Conservation (phyloP, 2,329 filamentous ascomycete genomes). For the Ophiocordyceps camponoti-saundersi region DNA sequence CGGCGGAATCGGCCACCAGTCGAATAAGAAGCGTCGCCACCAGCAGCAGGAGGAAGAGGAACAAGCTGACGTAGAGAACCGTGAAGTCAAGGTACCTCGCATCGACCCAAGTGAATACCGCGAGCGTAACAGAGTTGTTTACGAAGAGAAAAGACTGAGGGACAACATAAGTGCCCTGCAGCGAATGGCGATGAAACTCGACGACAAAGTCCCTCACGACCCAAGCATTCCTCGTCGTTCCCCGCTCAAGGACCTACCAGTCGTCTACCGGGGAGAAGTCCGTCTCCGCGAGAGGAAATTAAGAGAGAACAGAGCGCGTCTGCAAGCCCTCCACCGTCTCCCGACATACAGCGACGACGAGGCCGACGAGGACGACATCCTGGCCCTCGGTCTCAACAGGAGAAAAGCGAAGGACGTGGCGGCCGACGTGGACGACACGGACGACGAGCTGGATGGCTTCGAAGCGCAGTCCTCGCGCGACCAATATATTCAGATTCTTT, state of each 20-base stretch:
- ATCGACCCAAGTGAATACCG: conserved; percentile 55
- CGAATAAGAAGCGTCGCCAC: conserved; percentile 63
- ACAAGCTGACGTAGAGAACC: conserved; percentile 33
- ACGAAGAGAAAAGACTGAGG: conserved; percentile 52
- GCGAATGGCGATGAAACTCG: conserved; percentile 64
- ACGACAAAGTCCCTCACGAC: conserved; percentile 27
- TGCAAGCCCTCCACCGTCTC: conserved; percentile 43
- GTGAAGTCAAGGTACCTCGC: conserved; percentile 20
- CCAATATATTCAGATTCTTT: conserved; percentile 47
- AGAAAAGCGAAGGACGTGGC: conserved; percentile 37
- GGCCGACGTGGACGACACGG: conserved; percentile 60
- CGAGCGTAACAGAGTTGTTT: conserved; percentile 52
- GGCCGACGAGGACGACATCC: conserved; percentile 55
- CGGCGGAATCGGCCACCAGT: conserved; percentile 70
- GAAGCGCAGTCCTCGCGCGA: conserved; percentile 50
- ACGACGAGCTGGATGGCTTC: conserved; percentile 67
- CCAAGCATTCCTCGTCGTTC: conserved; percentile 17
- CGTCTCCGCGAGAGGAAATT: conserved; percentile 54
- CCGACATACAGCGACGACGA: conserved; percentile 50
- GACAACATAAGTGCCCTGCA: conserved; percentile 61
- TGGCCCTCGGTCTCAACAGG: conserved; percentile 44
- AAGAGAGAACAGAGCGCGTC: conserved; percentile 44
- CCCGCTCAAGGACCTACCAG: conserved; percentile 49
- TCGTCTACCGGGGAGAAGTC: conserved; percentile 66
- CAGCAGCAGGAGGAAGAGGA: conserved; percentile 37